These are phyloP conservation scores for Nakazawaea populi DNA, from an alignment of 805 yeast genomes.

Conservation along the genomic window DNA sequence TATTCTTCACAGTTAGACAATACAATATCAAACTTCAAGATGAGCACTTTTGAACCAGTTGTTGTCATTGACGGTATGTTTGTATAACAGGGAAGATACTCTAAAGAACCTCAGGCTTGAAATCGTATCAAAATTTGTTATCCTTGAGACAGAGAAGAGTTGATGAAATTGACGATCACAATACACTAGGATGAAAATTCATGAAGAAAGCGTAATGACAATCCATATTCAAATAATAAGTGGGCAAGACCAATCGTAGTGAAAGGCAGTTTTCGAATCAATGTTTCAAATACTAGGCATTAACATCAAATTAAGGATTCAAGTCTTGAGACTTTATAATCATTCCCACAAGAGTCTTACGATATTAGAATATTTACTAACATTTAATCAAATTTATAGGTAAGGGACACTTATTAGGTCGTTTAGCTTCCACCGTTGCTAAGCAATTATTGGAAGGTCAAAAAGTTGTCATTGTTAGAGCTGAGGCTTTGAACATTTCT, in stretches of 20 bases:
- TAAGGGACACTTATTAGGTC: slow-evolving; percentile 99
- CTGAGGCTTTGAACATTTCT: slow-evolving; percentile 96
- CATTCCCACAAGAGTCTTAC: too few species aligned
- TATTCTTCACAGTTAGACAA: slow-evolving; percentile 1
- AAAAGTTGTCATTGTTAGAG: slow-evolving; percentile 95
- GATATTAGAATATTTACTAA: slow-evolving; percentile 2
- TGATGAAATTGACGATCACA: too few species aligned
- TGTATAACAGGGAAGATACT: not conserved
- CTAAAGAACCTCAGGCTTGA: not conserved
- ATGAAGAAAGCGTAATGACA: too few species aligned
- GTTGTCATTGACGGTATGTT: slow-evolving; percentile 93
- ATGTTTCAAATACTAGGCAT: too few species aligned
- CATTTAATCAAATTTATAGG: slow-evolving; percentile 28
- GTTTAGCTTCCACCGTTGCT: slow-evolving; percentile 98
- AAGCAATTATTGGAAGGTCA: slow-evolving; percentile 98
- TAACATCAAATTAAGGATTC: too few species aligned
- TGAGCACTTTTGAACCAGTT: slow-evolving; percentile 93
- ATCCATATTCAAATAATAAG: too few species aligned
- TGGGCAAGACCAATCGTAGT: too few species aligned
- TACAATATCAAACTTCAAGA: slow-evolving; percentile 23
- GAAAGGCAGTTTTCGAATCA: too few species aligned
- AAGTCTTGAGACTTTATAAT: too few species aligned
- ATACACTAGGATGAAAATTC: too few species aligned
- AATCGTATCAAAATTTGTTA: not conserved
- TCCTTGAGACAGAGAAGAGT: too few species aligned